phyloP scores from a whole-genome alignment of 257 asterid species.

The Fraxinus quadrangulata region DNA sequence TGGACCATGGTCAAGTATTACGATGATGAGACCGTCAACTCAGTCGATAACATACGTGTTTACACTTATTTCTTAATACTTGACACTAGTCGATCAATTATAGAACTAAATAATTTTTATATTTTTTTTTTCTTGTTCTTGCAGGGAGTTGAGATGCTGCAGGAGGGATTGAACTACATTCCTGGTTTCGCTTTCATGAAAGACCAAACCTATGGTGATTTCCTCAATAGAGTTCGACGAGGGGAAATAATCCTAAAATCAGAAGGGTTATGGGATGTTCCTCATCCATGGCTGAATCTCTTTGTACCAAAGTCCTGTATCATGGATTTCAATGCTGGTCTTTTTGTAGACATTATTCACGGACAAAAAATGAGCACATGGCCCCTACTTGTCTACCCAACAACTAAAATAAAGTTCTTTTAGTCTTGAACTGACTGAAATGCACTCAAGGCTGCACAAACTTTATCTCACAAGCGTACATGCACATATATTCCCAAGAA shows the following conservation, averaged over 20 bases:
- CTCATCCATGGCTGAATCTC: too few species aligned
- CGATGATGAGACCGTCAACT: too few species aligned
- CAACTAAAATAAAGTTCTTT: slow-evolving; percentile 29
- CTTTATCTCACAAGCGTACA: too few species aligned
- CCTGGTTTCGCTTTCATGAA: slow-evolving; percentile 34
- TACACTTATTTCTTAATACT: neutral
- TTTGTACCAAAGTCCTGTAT: too few species aligned
- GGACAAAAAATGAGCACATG: slow-evolving; percentile 17
- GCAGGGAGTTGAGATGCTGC: slow-evolving; percentile 33
- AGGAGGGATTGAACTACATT: slow-evolving; percentile 26
- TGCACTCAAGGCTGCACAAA: too few species aligned
- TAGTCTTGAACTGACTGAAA: neutral
- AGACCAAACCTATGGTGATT: slow-evolving; percentile 35
- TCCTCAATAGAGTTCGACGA: slow-evolving; percentile 44
- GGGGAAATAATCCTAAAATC: slow-evolving; percentile 41
- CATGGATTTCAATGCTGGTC: too few species aligned
- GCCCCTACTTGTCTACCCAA: slow-evolving; percentile 54
- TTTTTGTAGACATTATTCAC: too few species aligned
- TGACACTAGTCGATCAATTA: too few species aligned
- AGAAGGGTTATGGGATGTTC: too few species aligned
- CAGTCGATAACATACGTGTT: neutral
- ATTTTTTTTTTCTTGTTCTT: neutral
- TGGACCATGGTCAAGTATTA: too few species aligned
- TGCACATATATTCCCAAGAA: too few species aligned
- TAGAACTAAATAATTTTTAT: neutral